Conservation (phyloP, 140 eudicot genomes). For the Flaveria floridana region DNA sequence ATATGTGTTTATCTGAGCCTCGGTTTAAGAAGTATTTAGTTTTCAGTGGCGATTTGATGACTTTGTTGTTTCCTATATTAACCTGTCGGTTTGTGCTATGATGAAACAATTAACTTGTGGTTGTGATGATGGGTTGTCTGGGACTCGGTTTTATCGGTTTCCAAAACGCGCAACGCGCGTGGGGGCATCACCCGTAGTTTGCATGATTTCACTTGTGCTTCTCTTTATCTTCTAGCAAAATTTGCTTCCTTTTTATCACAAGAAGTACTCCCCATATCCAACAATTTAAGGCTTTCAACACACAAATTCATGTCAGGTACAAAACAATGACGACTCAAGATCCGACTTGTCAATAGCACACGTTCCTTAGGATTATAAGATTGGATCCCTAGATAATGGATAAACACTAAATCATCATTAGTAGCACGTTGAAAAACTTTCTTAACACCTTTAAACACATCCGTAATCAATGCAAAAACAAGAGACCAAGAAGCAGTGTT, state of each 20-base stretch:
- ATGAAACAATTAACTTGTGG: no score
- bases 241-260: neutral
- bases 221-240: neutral
- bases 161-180: no score
- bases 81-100: no score
- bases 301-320: neutral
- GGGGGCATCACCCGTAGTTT: no score
- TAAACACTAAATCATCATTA: neutral
- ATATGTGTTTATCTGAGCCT: no score
- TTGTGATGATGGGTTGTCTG: no score
- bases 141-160: no score
- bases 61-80: no score
- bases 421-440: neutral
- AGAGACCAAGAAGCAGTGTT: slow-evolving; percentile 3
- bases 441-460: neutral
- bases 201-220: neutral
- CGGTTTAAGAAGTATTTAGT: no score
- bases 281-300: neutral
- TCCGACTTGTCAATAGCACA: neutral
- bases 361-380: neutral
- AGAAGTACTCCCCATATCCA: neutral
- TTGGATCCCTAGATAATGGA: neutral
- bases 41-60: no score
- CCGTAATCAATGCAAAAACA: neutral
- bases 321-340: no score